phyloP scores from a whole-genome alignment of 2,329 filamentous ascomycete species.

The Niveomyces coronatus region DNA sequence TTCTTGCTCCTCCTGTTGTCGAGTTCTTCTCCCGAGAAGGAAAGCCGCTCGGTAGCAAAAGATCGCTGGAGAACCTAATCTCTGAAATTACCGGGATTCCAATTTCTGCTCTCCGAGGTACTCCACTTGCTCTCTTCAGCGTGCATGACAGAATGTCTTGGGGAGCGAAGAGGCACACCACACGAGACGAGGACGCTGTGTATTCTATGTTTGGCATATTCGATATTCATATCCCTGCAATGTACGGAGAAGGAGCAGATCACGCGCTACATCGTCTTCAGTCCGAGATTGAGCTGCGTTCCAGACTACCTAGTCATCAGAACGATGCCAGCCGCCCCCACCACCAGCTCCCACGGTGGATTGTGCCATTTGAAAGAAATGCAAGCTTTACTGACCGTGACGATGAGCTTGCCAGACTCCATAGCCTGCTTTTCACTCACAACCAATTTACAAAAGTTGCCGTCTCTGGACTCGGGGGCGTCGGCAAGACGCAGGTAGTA shows the following conservation, averaged over 20 bases:
- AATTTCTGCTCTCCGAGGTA: not conserved
- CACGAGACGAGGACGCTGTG: constrained; percentile 14
- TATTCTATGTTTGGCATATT: constrained; percentile 20
- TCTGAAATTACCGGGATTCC: constrained; percentile 5
- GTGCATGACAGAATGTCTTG: constrained; percentile 17
- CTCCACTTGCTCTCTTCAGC: not conserved
- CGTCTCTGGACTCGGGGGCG: constrained; percentile 4
- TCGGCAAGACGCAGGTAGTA: constrained; percentile 9
- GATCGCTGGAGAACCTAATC: too few relatives aligned
- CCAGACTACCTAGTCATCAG: too few relatives aligned
- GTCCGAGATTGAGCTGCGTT: constrained; percentile 12
- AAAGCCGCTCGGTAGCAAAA: not conserved
- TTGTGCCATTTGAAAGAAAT: constrained; percentile 2
- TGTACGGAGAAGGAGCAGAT: constrained; percentile 16
- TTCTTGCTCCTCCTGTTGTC: constrained; percentile 35
- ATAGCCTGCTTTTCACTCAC: not conserved
- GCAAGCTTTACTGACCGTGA: not conserved
- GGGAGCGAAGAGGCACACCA: constrained; percentile 14
- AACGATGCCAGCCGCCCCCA: too few relatives aligned
- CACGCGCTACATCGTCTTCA: constrained; percentile 15
- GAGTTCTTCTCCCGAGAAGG: constrained; percentile 7
- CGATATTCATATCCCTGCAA: constrained; percentile 17
- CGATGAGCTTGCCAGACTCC: not conserved
- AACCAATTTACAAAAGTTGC: not conserved
- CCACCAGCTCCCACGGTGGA: too few relatives aligned